Conservation (phyloP, 1,139 yeast genomes). For the Hyphopichia pseudoburtonii region DNA sequence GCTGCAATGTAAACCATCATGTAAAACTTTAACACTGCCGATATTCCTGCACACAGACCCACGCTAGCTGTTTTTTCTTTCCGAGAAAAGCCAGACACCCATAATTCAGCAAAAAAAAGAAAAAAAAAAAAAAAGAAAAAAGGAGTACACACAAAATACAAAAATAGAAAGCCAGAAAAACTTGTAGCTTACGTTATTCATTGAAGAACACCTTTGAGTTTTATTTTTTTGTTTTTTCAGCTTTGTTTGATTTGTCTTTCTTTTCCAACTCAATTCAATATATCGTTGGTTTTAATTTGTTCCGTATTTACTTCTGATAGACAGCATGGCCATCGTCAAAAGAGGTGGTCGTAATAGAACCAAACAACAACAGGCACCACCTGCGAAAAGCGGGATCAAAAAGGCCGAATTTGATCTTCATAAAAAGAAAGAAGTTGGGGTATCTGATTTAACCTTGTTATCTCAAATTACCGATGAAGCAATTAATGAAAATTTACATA, state of each 20-base stretch:
- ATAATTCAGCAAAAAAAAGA: too few relatives aligned
- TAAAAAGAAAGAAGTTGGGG: slow-evolving; percentile 96
- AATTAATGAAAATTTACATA: slow-evolving; percentile 87
- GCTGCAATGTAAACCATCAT: not conserved
- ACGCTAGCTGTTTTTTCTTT: too few relatives aligned
- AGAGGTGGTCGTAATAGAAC: slow-evolving; percentile 68
- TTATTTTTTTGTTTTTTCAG: not conserved
- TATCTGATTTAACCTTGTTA: slow-evolving; percentile 86
- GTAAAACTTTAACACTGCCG: slow-evolving; percentile 1
- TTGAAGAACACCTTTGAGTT: too few relatives aligned
- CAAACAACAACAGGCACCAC: slow-evolving; percentile 54
- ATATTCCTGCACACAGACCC: slow-evolving; percentile 2
- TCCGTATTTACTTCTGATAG: too few relatives aligned
- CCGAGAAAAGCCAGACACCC: too few relatives aligned
- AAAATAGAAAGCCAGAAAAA: too few relatives aligned
- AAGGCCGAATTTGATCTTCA: slow-evolving; percentile 90
- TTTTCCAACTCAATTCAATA: too few relatives aligned
- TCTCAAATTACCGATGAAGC: slow-evolving; percentile 89
- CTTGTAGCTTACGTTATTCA: too few relatives aligned
- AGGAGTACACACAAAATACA: too few relatives aligned
- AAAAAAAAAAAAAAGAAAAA: too few relatives aligned
- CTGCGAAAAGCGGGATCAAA: slow-evolving; percentile 66
- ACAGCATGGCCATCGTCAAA: slow-evolving; percentile 79
- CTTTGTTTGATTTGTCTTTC: too few relatives aligned
- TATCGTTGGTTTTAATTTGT: too few relatives aligned